phyloP scores from a whole-genome alignment of 352 stramenopile species.

The Pythium insidiosum region DNA sequence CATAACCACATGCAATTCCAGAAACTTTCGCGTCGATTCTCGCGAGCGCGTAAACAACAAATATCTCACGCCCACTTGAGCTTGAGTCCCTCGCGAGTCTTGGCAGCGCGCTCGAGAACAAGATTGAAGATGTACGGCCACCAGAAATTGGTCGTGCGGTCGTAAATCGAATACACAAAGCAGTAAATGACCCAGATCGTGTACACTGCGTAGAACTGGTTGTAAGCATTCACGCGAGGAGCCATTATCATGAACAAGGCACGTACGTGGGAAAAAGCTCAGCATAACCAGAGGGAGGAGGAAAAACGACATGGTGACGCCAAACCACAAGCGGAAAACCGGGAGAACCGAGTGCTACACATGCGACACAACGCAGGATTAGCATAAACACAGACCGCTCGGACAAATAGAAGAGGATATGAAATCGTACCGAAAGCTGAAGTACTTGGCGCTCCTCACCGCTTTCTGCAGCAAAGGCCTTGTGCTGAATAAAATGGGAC shows the following conservation, averaged over 20 bases:
- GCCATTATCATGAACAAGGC: not conserved
- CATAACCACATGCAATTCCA: no score
- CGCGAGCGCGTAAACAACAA: no score
- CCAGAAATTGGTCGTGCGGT: slow-evolving; percentile 80
- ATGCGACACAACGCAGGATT: no score
- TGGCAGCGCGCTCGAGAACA: slow-evolving; percentile 46
- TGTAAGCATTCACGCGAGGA: not conserved
- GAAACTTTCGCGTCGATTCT: no score
- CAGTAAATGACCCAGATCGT: slow-evolving; percentile 76
- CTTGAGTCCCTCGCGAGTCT: slow-evolving; percentile 50
- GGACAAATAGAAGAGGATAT: not conserved
- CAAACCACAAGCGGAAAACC: slow-evolving; percentile 71
- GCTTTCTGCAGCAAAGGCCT: slow-evolving; percentile 29
- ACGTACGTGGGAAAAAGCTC: slow-evolving; percentile 72
- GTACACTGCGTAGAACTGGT: slow-evolving; percentile 41
- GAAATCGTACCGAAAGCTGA: not conserved
- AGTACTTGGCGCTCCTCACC: not conserved
- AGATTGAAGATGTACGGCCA: slow-evolving; percentile 84
- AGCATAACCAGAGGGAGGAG: slow-evolving; percentile 69
- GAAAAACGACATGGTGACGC: slow-evolving; percentile 51
- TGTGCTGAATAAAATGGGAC: slow-evolving; percentile 69
- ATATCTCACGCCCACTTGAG: no score
- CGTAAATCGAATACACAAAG: slow-evolving; percentile 78
- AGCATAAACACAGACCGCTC: slow-evolving; percentile 1
- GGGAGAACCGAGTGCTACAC: slow-evolving; percentile 44